phyloP scores from a whole-genome alignment of 2,329 filamentous ascomycete genomes.

The Fusarium pilosicola region DNA sequence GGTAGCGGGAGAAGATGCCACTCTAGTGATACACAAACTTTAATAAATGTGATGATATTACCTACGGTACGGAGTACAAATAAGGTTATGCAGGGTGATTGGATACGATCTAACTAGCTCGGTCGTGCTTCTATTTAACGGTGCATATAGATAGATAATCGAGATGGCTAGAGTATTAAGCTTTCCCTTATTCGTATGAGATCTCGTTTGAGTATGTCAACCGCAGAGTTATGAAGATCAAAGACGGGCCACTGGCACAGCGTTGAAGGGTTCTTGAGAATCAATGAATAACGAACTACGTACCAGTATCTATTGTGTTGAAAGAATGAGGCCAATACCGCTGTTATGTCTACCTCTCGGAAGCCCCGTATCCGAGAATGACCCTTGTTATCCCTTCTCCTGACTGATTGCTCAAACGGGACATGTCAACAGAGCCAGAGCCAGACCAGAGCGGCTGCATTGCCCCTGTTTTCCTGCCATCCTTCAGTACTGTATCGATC shows the following conservation, averaged over 20 bases:
- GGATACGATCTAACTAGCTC: neutral
- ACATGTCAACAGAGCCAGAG: neutral
- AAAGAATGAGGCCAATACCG: neutral
- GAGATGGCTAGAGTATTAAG: neutral
- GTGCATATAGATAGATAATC: slow-evolving; percentile 3
- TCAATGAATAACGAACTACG: neutral
- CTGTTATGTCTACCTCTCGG: neutral
- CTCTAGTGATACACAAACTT: neutral
- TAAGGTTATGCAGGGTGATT: neutral
- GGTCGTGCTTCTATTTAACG: neutral
- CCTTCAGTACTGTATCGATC: slow-evolving; percentile 1
- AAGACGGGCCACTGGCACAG: neutral
- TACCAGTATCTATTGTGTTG: neutral
- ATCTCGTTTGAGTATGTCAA: neutral
- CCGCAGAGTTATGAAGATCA: neutral
- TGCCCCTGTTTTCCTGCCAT: slow-evolving; percentile 20
- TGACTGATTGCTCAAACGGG: neutral
- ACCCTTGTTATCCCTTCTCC: neutral
- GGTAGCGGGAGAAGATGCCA: neutral
- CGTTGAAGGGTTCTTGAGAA: neutral
- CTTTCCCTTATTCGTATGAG: neutral
- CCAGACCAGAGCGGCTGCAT: neutral
- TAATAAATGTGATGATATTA: neutral
- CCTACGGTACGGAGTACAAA: neutral
- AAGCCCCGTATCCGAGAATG: neutral